These are phyloP conservation scores for Solanum pimpinellifolium DNA, from an alignment of 257 asterid genomes.

Conservation along the genomic window DNA sequence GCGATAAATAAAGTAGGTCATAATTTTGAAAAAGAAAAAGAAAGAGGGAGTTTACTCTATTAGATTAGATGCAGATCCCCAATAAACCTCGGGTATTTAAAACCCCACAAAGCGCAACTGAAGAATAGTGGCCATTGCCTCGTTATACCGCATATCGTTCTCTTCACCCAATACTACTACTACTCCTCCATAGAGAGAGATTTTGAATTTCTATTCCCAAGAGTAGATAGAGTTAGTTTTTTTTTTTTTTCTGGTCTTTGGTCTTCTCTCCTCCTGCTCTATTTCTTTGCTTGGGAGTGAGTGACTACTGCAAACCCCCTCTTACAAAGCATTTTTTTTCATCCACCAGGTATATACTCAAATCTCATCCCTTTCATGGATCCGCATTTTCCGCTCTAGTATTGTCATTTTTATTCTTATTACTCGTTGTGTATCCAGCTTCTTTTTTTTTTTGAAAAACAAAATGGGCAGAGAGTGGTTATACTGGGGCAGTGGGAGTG, in stretches of 20 bases:
- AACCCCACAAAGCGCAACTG: background rate
- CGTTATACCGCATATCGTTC: background rate
- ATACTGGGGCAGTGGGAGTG: constrained; percentile 30
- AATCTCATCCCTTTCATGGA: background rate
- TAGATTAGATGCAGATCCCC: constrained; percentile 28
- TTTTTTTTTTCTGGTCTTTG: background rate
- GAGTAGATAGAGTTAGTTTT: constrained; percentile 5
- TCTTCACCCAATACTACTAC: background rate
- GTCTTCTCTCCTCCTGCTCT: background rate
- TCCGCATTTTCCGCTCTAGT: constrained; percentile 19
- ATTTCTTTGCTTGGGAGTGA: constrained; percentile 52
- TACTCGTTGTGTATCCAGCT: background rate
- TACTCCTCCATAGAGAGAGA: constrained; percentile 11
- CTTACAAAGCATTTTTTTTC: background rate
- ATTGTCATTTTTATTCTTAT: constrained; percentile 27
- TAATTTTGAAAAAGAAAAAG: background rate
- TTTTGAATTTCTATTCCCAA: constrained; percentile 26
- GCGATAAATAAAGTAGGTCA: background rate
- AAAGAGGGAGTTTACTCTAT: background rate
- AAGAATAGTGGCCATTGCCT: constrained; percentile 1
- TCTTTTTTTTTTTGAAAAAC: background rate
- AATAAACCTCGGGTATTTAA: constrained; percentile 22
- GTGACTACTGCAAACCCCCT: constrained; percentile 10
- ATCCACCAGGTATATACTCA: background rate
- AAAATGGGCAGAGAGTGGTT: constrained; percentile 87